These are phyloP conservation scores for Claviceps arundinis DNA, from an alignment of 2,329 filamentous ascomycete genomes.

Conservation along the genomic window DNA sequence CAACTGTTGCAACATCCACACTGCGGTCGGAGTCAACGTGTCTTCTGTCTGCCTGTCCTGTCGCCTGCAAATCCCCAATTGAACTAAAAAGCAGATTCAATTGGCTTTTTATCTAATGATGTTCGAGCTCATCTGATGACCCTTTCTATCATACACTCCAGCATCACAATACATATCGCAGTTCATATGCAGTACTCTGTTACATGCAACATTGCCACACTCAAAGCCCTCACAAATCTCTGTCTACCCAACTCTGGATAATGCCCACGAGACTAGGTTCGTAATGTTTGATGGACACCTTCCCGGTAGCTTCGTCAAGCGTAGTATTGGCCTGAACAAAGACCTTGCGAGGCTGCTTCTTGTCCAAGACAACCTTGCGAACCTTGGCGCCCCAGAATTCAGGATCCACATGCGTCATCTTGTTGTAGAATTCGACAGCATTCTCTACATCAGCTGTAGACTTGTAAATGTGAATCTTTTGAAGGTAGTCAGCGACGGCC, in stretches of 20 bases:
- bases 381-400: slow-evolving; percentile 77
- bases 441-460: slow-evolving; percentile 69
- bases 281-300: slow-evolving; percentile 73
- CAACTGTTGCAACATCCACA: too few relatives aligned
- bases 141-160: too few relatives aligned
- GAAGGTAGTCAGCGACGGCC: slow-evolving; percentile 76
- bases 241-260: slow-evolving; percentile 68
- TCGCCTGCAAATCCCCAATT: too few relatives aligned
- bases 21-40: too few relatives aligned
- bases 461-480: slow-evolving; percentile 89
- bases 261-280: slow-evolving; percentile 69
- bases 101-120: too few relatives aligned
- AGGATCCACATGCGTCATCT: slow-evolving; percentile 68
- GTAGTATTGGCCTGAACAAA: slow-evolving; percentile 91
- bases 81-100: too few relatives aligned
- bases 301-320: slow-evolving; percentile 51
- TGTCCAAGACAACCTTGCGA: slow-evolving; percentile 58
- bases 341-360: slow-evolving; percentile 75
- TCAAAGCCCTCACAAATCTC: slow-evolving; percentile 26
- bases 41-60: too few relatives aligned
- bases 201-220: not conserved
- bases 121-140: too few relatives aligned
- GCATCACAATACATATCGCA: too few relatives aligned
- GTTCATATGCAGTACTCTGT: too few relatives aligned
- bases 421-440: slow-evolving; percentile 68